These are phyloP conservation scores for Paralagenidium karlingii DNA, from an alignment of 352 stramenopile genomes.

Conservation along the genomic window DNA sequence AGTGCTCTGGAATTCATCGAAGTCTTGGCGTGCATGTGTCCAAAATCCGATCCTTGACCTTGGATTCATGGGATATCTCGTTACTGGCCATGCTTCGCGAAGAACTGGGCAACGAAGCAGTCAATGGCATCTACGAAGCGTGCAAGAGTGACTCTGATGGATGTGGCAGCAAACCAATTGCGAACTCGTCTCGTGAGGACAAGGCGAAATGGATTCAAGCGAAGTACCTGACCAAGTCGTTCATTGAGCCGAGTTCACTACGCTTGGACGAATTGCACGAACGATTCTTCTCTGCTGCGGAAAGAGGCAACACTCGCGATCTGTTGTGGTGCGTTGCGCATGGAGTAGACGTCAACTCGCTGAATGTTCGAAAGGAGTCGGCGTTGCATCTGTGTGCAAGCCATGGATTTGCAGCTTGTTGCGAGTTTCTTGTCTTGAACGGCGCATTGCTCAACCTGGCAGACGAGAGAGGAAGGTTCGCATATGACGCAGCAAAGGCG, in stretches of 20 bases:
- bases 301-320: constrained; percentile 22
- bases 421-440: constrained; percentile 73
- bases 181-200: constrained; percentile 36
- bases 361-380: constrained; percentile 29
- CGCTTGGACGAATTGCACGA: constrained; percentile 16
- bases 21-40: constrained; percentile 95
- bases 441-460: no score
- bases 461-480: constrained; percentile 35
- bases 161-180: constrained; percentile 37
- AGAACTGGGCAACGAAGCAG: constrained; percentile 47
- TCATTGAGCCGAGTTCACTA: constrained; percentile 15
- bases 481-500: constrained; percentile 45
- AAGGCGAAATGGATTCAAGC: constrained; percentile 76
- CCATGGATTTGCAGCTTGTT: constrained; percentile 23
- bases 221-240: constrained; percentile 31
- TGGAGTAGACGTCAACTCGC: constrained; percentile 60
- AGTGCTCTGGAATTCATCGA: constrained; percentile 94
- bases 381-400: constrained; percentile 41
- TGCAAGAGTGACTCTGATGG: constrained; percentile 2
- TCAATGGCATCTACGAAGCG: constrained; percentile 61
- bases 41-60: constrained; percentile 87
- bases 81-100: constrained; percentile 49
- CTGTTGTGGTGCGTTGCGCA: constrained; percentile 75
- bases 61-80: constrained; percentile 85
- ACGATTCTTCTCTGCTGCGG: constrained; percentile 31